Base-by-base conservation (phyloP, 2,329 filamentous ascomycete genomes). In the Alternaria sp. region DNA sequence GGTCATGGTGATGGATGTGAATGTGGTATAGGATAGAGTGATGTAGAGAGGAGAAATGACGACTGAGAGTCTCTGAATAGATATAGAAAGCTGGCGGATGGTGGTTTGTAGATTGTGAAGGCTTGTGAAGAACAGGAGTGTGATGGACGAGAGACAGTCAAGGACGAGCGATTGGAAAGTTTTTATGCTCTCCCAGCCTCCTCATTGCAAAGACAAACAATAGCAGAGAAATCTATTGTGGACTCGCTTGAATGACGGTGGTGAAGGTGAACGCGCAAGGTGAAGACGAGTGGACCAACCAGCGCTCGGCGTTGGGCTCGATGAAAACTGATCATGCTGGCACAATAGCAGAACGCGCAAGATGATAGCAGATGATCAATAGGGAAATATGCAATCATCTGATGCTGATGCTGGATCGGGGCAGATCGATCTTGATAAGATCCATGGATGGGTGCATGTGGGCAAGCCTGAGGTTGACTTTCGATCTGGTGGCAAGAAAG, bases 201-300 rank as follows among this genome's bases (percentile, higher is more conserved):
- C 57, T 45, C 6, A 23, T 44, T 41, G 43, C 61, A 47, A 54
- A 30, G 30, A 55, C 26, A 45, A 28, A 64, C 33, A 64, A 63
- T 54, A 63, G 47, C 14, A 46, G 20, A 5, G 7, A 25, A 8
- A 11, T 53, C 58, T 60, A 66, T 63, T 66, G 60, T 66, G 46
- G 20, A 12, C 58, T 56, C 60, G 33, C 46, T 58, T 58, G 47
- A 60, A 55, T 44, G 58, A 21, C 45, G 47, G 57, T 55, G 64
- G 63, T 69, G 67, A 68, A 69, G 15, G 70, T 68, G 66, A 67
- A 68, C 30, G 58, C 18, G n/a, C 4, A 6, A 43, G 23, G 61
- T 58, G 55, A 55, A 58, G 44, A 60, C 57, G 61, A 55, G 33
- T 30, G 28, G 23, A 18, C 26, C 46, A 26, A 47, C 26, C 20